Conservation (phyloP, 2,329 filamentous ascomycete genomes). For the Lachnum nothofagi region DNA sequence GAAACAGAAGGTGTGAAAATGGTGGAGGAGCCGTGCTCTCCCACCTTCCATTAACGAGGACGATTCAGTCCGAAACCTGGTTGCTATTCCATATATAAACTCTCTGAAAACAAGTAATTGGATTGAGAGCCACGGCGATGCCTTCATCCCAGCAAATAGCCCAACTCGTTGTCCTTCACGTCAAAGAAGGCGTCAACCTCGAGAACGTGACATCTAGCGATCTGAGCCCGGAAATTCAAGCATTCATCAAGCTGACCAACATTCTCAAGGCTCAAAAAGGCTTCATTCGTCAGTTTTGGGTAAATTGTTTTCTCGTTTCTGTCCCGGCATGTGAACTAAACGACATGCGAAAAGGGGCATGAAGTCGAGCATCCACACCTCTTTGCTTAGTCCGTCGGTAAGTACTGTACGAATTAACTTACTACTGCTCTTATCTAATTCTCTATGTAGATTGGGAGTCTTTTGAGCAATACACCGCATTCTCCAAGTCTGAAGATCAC, state of each 20-base stretch:
- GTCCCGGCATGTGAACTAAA: not conserved
- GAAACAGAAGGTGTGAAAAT: too few relatives aligned
- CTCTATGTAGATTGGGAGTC: not conserved
- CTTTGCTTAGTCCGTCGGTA: constrained; percentile 5
- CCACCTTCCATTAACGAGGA: too few relatives aligned
- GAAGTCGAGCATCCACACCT: constrained; percentile 5
- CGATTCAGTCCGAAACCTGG: too few relatives aligned
- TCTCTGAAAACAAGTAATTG: too few relatives aligned
- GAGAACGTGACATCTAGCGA: not conserved
- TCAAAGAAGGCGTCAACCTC: not conserved
- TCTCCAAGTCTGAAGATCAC: not conserved
- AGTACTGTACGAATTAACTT: not conserved
- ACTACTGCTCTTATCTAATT: not conserved
- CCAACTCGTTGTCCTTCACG: not conserved
- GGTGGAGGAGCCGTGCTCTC: too few relatives aligned
- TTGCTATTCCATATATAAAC: too few relatives aligned
- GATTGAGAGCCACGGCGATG: too few relatives aligned
- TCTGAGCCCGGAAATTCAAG: not conserved
- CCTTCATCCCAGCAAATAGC: not conserved
- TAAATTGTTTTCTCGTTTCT: not conserved
- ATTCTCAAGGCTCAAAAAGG: not conserved
- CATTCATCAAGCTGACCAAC: not conserved
- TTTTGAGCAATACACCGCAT: not conserved
- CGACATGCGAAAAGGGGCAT: not conserved
- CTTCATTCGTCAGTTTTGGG: not conserved